phyloP scores from a whole-genome alignment of 345 rosid species.

The Pelargonium nanum region DNA sequence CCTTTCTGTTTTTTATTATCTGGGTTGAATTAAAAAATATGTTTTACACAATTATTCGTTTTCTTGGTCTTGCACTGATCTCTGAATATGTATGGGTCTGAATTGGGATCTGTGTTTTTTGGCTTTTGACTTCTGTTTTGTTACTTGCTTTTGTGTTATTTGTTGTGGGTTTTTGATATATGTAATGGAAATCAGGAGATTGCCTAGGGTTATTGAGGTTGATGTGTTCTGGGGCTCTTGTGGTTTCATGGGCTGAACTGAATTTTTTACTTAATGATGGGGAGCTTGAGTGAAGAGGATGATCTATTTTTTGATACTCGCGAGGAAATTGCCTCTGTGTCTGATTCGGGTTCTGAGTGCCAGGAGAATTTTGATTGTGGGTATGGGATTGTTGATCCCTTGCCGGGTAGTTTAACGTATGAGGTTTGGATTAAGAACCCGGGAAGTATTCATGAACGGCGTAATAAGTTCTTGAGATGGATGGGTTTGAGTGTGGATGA shows the following conservation, averaged over 20 bases:
- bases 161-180: not conserved
- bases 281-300: conserved; percentile 23
- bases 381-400: conserved; percentile 12
- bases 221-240: too few relatives aligned
- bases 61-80: not conserved
- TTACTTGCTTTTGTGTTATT: too few relatives aligned
- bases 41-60: not conserved
- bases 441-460: conserved; percentile 47
- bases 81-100: not conserved
- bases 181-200: not conserved
- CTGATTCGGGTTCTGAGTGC: conserved; percentile 34
- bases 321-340: conserved; percentile 44
- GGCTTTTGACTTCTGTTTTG: too few relatives aligned
- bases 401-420: conserved; percentile 15
- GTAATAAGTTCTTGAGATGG: conserved; percentile 25
- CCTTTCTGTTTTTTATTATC: too few relatives aligned
- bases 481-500: conserved; percentile 24
- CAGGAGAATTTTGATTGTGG: conserved; percentile 24
- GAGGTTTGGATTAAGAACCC: conserved; percentile 46
- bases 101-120: not conserved
- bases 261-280: conserved; percentile 13
- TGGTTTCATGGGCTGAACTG: too few relatives aligned
- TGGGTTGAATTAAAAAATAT: not conserved
- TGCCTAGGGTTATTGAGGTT: not conserved
- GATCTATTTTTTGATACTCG: conserved; percentile 47